Percentiles rank a stretch among this genome's conserved stretches.
phyloP scores from a whole-genome alignment of 106 monocot species.

The Posidonia australis region DNA sequence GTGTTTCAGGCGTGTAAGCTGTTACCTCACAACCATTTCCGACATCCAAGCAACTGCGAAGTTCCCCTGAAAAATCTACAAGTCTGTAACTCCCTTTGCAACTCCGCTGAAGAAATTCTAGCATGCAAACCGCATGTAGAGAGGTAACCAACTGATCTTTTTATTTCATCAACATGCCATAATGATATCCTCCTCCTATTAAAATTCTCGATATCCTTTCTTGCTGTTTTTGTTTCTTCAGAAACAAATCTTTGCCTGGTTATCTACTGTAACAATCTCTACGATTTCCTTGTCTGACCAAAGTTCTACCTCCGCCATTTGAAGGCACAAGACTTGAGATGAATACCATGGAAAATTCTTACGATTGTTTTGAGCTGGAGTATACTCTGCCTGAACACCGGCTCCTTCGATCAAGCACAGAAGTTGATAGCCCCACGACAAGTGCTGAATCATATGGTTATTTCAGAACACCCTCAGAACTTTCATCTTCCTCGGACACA shows the following conservation, averaged over 20 bases:
- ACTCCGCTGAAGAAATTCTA: not conserved
- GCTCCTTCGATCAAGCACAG: slow-evolving; percentile 5
- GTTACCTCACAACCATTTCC: not conserved
- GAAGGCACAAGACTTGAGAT: not conserved
- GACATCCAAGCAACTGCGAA: not conserved
- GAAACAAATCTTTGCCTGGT: not conserved
- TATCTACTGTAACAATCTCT: not conserved
- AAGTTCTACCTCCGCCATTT: not conserved
- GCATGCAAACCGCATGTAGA: not conserved
- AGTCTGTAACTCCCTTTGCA: not conserved
- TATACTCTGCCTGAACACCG: not conserved
- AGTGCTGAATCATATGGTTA: slow-evolving; percentile 30
- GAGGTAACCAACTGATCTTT: not conserved
- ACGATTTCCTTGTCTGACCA: not conserved
- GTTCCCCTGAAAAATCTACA: not conserved
- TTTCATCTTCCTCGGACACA: slow-evolving; percentile 52
- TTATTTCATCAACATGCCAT: not conserved
- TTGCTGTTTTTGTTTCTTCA: not conserved
- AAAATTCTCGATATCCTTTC: not conserved
- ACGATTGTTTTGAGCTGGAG: not conserved
- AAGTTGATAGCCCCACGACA: slow-evolving; percentile 25
- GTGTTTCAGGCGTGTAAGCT: not conserved
- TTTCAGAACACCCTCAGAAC: slow-evolving; percentile 55
- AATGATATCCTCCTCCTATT: not conserved
- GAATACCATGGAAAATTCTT: not conserved